Percentiles rank a stretch among this genome's conserved stretches.
phyloP scores from a whole-genome alignment of 1,284 basidiomycete species.

The Somion occarium region DNA sequence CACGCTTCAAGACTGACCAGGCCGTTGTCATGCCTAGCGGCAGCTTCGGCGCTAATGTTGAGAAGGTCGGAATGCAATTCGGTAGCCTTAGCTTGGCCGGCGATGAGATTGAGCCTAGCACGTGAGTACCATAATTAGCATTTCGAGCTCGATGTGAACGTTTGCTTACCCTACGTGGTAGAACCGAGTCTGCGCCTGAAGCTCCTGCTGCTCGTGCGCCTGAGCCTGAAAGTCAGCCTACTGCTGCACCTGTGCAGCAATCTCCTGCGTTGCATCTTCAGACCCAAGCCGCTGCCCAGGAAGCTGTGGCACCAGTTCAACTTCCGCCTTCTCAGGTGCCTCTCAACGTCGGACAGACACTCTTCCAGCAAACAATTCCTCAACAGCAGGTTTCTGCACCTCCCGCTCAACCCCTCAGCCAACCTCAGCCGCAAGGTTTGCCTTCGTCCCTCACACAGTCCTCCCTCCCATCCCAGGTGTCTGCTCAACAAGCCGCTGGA shows the following conservation, averaged over 20 bases:
- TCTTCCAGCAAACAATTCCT: slow-evolving; percentile 45
- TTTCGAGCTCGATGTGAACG: not conserved
- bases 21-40: slow-evolving; percentile 70
- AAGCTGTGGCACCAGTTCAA: slow-evolving; percentile 20
- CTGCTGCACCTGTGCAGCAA: not conserved
- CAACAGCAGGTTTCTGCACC: slow-evolving; percentile 29
- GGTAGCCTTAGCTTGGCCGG: slow-evolving; percentile 71
- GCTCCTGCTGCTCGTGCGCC: slow-evolving; percentile 16
- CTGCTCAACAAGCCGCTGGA: slow-evolving; percentile 23
- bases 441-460: slow-evolving; percentile 34
- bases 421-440: slow-evolving; percentile 32
- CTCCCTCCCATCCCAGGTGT: slow-evolving; percentile 25
- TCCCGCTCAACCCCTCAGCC: slow-evolving; percentile 31
- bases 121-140: slow-evolving; percentile 32
- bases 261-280: slow-evolving; percentile 14
- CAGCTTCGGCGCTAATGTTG: slow-evolving; percentile 51
- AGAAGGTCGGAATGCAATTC: slow-evolving; percentile 81
- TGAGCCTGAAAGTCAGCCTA: not conserved
- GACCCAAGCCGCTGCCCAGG: slow-evolving; percentile 16
- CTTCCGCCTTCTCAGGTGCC: slow-evolving; percentile 30
- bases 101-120: slow-evolving; percentile 48
- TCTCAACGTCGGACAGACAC: slow-evolving; percentile 21
- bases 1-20: slow-evolving; percentile 68
- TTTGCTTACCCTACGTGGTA: not conserved
- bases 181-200: slow-evolving; percentile 21